A percentile compares a stretch with the other conserved stretches of the same genome.
Conservation (phyloP, 495 filamentous ascomycete genomes). For the Penicillium herquei region DNA sequence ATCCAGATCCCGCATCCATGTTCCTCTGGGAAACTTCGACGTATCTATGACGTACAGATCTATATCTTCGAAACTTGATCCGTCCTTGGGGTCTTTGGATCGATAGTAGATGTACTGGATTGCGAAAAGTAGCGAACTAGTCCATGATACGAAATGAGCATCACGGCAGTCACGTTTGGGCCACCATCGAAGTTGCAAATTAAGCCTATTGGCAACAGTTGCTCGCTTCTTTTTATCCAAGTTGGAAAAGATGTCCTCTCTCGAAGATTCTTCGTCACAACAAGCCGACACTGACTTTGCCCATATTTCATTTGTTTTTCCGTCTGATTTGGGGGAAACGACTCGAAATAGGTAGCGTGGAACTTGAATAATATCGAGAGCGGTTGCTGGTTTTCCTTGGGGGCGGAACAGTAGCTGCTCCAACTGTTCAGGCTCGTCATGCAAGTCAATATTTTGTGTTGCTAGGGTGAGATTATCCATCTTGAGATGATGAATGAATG, state of each 20-base stretch:
- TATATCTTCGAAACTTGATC: slow-evolving; percentile 20
- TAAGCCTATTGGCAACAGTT: slow-evolving; percentile 16
- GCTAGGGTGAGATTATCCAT: not conserved
- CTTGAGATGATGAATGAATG: too few species aligned
- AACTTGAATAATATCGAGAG: not conserved
- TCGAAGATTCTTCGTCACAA: not conserved
- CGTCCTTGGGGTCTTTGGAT: slow-evolving; percentile 5
- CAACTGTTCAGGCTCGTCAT: not conserved
- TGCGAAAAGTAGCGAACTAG: slow-evolving; percentile 36
- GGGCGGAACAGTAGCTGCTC: slow-evolving; percentile 1
- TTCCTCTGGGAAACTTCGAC: slow-evolving; percentile 21
- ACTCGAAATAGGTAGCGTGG: slow-evolving; percentile 3
- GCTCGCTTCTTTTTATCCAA: slow-evolving; percentile 7
- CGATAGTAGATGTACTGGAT: slow-evolving; percentile 33
- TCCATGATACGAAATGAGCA: slow-evolving; percentile 38
- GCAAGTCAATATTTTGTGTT: not conserved
- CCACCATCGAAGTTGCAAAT: slow-evolving; percentile 30
- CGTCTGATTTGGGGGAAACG: not conserved
- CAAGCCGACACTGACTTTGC: slow-evolving; percentile 10
- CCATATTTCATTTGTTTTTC: slow-evolving; percentile 18
- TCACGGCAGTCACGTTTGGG: slow-evolving; percentile 2
- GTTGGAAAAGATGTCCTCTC: slow-evolving; percentile 17
- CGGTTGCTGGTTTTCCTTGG: not conserved
- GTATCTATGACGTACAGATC: slow-evolving; percentile 33
- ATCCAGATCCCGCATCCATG: slow-evolving; percentile 30